A percentile compares a stretch with the other conserved stretches of the same genome.
phyloP scores from a whole-genome alignment of 2,329 filamentous ascomycete species.

The Whalleya microplaca region DNA sequence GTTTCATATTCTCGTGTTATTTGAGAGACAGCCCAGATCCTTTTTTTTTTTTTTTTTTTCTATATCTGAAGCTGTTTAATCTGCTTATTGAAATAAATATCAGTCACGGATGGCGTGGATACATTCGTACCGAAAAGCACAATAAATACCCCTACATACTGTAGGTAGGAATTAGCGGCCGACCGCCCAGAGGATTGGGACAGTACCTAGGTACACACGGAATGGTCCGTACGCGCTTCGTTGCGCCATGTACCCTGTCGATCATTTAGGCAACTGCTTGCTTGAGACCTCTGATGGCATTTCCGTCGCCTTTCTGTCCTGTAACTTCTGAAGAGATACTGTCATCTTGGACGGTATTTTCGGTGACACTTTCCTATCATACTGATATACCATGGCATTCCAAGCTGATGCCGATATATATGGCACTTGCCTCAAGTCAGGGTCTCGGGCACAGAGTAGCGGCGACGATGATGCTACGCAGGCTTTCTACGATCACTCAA shows the following conservation, averaged over 20 bases:
- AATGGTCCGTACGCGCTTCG: not conserved
- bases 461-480: slow-evolving; percentile 13
- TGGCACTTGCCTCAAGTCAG: not conserved
- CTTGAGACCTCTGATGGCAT: not conserved
- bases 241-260: not conserved
- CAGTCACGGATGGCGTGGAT: too few relatives aligned
- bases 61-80: too few relatives aligned
- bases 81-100: too few relatives aligned
- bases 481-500: slow-evolving; percentile 46
- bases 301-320: not conserved
- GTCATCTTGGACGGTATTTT: not conserved
- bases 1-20: too few relatives aligned
- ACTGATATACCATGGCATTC: not conserved
- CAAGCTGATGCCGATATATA: not conserved
- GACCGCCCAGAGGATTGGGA: not conserved
- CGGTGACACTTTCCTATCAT: not conserved
- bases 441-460: not conserved
- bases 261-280: not conserved
- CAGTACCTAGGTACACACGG: too few relatives aligned
- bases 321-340: too few relatives aligned
- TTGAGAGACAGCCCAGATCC: too few relatives aligned
- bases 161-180: too few relatives aligned
- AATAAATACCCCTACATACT: too few relatives aligned
- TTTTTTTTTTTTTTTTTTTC: too few relatives aligned
- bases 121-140: too few relatives aligned